Conservation (phyloP, 2,329 filamentous ascomycete species). For the Fusarium coffeatum region DNA sequence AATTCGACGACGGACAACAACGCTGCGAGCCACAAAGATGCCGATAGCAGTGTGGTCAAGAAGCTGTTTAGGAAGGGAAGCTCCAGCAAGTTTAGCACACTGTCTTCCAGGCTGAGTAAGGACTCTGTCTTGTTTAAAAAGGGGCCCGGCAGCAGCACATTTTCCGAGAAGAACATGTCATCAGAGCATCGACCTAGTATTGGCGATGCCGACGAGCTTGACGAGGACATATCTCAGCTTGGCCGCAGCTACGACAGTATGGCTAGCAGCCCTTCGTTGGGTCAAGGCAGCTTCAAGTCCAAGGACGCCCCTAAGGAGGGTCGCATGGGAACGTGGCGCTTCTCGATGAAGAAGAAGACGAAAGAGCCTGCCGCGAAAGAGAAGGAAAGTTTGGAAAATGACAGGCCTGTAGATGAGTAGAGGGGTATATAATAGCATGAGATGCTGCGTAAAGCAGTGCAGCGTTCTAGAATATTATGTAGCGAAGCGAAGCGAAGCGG, state of each 20-base stretch:
- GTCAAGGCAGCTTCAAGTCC: conserved; percentile 60
- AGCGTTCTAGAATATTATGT: conserved; percentile 3
- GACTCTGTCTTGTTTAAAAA: conserved; percentile 69
- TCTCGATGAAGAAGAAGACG: conserved; percentile 70
- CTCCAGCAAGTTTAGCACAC: conserved; percentile 70
- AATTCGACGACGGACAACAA: conserved; percentile 68
- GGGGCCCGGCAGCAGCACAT: conserved; percentile 65
- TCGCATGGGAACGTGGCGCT: conserved; percentile 65
- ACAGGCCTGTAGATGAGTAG: conserved; percentile 52
- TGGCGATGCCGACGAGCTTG: conserved; percentile 65
- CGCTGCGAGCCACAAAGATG: conserved; percentile 58
- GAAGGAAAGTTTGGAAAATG: conserved; percentile 67
- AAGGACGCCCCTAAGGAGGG: conserved; percentile 56
- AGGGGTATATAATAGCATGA: conserved; percentile 7
- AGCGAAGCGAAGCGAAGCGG: conserved; percentile 10
- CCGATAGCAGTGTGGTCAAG: conserved; percentile 69
- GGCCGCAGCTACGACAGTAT: conserved; percentile 68
- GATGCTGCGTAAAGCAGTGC: background rate
- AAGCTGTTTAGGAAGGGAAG: conserved; percentile 74
- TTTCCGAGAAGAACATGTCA: conserved; percentile 68
- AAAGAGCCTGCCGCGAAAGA: conserved; percentile 57
- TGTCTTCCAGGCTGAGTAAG: conserved; percentile 67
- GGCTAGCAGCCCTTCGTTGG: conserved; percentile 67
- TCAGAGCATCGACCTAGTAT: conserved; percentile 68
- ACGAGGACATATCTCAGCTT: conserved; percentile 57